Evolutionary conservation across 163 green algal species (phyloP).

Genomic region (Chlorella variabilis): DNA sequence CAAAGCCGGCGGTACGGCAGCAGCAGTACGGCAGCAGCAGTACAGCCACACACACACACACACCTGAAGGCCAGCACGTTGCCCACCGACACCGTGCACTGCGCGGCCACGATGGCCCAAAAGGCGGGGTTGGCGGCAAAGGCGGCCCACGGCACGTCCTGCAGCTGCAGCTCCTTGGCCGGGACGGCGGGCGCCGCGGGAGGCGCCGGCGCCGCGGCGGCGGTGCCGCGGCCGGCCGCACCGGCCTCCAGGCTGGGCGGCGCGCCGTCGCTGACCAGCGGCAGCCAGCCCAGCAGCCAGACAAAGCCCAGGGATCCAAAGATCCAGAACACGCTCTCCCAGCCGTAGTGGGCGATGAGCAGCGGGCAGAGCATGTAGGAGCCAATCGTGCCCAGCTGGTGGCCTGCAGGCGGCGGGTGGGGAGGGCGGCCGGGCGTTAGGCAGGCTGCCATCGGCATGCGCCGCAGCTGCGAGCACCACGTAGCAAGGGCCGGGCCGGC

Average conservation of each 20-base stretch:
- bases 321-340: slow-evolving; percentile 69
- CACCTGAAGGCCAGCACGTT: slow-evolving; percentile 43
- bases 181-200: background rate
- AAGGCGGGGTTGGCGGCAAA: slow-evolving; percentile 65
- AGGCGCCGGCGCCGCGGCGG: background rate
- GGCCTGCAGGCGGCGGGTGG: slow-evolving; percentile 37
- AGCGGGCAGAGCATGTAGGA: slow-evolving; percentile 65
- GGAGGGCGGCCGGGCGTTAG: no score
- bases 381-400: slow-evolving; percentile 70
- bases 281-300: slow-evolving; percentile 66
- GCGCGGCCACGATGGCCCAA: slow-evolving; percentile 63
- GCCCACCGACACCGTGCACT: slow-evolving; percentile 46
- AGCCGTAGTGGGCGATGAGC: slow-evolving; percentile 65
- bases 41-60: no score
- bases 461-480: no score
- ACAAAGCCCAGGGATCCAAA: slow-evolving; percentile 71
- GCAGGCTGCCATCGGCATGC: no score
- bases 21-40: no score
- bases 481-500: no score
- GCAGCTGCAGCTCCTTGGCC: slow-evolving; percentile 37
- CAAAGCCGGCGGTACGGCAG: no score
- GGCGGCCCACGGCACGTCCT: slow-evolving; percentile 64
- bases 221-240: background rate
- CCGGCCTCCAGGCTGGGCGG: background rate
- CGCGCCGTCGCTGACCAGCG: slow-evolving; percentile 42